Evolutionary conservation across 2,329 filamentous ascomycete genomes (phyloP), one percentile per base, ranked within the genome.

Genomic region (Neobulgaria alba): DNA sequence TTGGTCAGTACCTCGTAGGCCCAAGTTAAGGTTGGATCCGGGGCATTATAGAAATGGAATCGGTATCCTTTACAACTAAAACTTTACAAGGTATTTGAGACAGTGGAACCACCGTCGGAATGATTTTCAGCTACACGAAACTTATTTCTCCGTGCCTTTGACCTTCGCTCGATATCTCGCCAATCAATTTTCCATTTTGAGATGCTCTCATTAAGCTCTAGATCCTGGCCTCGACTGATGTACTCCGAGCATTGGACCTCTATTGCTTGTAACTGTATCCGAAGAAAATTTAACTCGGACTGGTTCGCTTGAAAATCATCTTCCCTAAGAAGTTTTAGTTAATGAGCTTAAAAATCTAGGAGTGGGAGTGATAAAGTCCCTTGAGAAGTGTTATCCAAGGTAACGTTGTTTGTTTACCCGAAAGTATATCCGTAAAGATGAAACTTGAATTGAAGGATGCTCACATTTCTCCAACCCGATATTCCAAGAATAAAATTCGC

Each of bases 141-240:
- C 29, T 47, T 51, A 38, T 49, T 48, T 43, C 51, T 50, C 39
- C 51, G 41, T 15, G 48, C 51, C 36, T 51, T 58, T 5, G 55
- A 50, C n/a, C 46, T 45, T 42, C 65, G 63, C 58, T 73, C 72
- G 20, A 77, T 62, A 12, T 61, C 57, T 8, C 66, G 61, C 68
- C 75, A 81, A 53, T 80, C 76, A 21, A 69, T 59, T 58, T 78
- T 80, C 72, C 77, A 81, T 47, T 69, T 69, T 43, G 67, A 62
- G 48, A 81, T 79, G 57, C 73, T 76, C 46, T 71, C 67, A 46
- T 69, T 64, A 23, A 81, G 68, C 44, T 79, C 75, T 19, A 67
- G 63, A 56, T 79, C 73, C 2, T 67, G 65, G 42, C 69, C 67
- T 32, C 65, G 43, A 14, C 71, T 63, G n/a, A 70, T 58, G 45